Evolutionary conservation across 495 filamentous ascomycete genomes (phyloP).

Genomic region (Penicillium fimorum): DNA sequence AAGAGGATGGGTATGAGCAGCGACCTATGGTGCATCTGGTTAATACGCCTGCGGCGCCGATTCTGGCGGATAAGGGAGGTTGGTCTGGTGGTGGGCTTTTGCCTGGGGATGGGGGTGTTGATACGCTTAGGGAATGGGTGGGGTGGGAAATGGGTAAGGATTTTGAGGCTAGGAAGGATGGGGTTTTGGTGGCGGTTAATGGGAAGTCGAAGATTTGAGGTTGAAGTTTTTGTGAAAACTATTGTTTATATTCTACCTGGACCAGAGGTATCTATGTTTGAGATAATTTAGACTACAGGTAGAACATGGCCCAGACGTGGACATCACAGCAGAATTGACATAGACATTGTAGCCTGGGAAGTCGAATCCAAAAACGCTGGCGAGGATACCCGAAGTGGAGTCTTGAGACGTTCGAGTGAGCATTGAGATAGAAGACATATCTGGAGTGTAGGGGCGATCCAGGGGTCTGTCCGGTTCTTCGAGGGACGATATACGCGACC

Average conservation of each 20-base stretch:
- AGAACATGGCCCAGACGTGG: too few species aligned
- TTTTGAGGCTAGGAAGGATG: conserved; percentile 59
- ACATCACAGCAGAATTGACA: too few species aligned
- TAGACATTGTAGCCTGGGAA: too few species aligned
- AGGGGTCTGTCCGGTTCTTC: too few species aligned
- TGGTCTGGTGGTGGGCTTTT: conserved; percentile 60
- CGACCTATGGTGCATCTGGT: conserved; percentile 69
- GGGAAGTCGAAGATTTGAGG: conserved; percentile 5
- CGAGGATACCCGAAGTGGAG: too few species aligned
- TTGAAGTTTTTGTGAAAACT: neutral
- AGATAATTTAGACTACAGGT: too few species aligned
- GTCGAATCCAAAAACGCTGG: too few species aligned
- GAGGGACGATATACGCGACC: too few species aligned
- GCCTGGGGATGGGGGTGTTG: conserved; percentile 69
- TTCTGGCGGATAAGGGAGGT: conserved; percentile 58
- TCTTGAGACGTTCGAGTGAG: too few species aligned
- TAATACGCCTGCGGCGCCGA: conserved; percentile 59
- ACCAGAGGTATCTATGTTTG: neutral
- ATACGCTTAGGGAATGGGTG: conserved; percentile 69
- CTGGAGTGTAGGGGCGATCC: too few species aligned
- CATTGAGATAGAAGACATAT: too few species aligned
- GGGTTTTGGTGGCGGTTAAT: conserved; percentile 31
- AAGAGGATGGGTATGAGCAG: conserved; percentile 67
- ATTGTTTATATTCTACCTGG: neutral
- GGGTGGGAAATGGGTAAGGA: conserved; percentile 72